A percentile compares a stretch with the other conserved stretches of the same genome.
Conservation (phyloP, 1,284 basidiomycete species). For the Erythrobasidium hasegawianum region DNA sequence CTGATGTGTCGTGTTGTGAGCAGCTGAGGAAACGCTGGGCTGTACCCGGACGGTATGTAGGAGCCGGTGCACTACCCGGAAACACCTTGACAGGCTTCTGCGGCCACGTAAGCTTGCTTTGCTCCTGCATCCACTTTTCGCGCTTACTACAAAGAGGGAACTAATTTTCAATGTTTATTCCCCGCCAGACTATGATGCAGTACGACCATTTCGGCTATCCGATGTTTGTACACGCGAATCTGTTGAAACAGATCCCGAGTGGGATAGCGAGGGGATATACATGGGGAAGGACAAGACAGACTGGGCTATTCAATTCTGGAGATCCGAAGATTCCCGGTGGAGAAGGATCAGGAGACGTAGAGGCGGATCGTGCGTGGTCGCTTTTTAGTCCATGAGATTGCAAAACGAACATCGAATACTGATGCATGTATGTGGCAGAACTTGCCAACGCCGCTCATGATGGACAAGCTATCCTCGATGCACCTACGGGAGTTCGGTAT, state of each 20-base stretch:
- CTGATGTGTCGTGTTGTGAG: too few relatives aligned
- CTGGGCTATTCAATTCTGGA: slow-evolving; percentile 21
- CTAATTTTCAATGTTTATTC: too few relatives aligned
- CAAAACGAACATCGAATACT: too few relatives aligned
- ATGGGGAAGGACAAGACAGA: slow-evolving; percentile 32
- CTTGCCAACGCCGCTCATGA: slow-evolving; percentile 30
- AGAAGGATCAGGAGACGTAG: slow-evolving; percentile 32
- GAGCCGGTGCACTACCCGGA: slow-evolving; percentile 50
- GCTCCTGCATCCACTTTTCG: too few relatives aligned
- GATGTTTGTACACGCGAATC: slow-evolving; percentile 52
- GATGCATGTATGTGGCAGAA: too few relatives aligned
- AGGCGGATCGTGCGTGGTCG: slow-evolving; percentile 30
- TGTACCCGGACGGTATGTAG: slow-evolving; percentile 53
- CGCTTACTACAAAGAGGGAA: too few relatives aligned
- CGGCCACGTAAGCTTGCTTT: slow-evolving; percentile 18
- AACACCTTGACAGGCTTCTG: slow-evolving; percentile 42
- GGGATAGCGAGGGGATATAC: slow-evolving; percentile 17
- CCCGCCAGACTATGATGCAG: slow-evolving; percentile 54
- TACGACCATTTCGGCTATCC: slow-evolving; percentile 50
- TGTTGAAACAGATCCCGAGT: slow-evolving; percentile 52
- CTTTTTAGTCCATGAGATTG: too few relatives aligned
- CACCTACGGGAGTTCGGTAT: slow-evolving; percentile 19
- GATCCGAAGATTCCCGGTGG: slow-evolving; percentile 22
- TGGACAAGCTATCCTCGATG: slow-evolving; percentile 25
- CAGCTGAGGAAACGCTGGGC: slow-evolving; percentile 55